Base-by-base conservation (phyloP, 768 basidiomycete genomes). In the Amanita subjunquillea region DNA sequence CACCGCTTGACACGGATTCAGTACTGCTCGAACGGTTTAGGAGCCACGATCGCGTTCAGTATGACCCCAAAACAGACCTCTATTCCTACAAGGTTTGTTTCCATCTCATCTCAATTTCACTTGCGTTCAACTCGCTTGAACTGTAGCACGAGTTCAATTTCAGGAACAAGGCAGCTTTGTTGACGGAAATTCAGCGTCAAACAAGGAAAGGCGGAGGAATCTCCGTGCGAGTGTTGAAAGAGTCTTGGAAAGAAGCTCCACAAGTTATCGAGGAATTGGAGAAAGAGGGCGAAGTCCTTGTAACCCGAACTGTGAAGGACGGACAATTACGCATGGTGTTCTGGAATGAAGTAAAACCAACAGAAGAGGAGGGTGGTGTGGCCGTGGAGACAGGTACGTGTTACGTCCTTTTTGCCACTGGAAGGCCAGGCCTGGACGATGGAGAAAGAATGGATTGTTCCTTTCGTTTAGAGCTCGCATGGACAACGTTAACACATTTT, bases 221-320 rank as follows among this genome's bases (percentile, higher is more conserved):
- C 29, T 80, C 89, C 10, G 85, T 95, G 29, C 81, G 89, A 17
- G 76, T 82, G 1, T 70, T 96, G 39, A 91, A 93, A 61, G 91
- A 95, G 63, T 85, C 87, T 12, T 96, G 92, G 91, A 87, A 89
- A 59, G 87, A 89, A 58, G 87, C 91, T 0, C 84, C 85, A 1
- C 69, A 75, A 41, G 88, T 87, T 0, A 83, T 94, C 41, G 89
- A 92, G 62, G 89, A 93, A 65, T 73, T 94, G n/a, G 90, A 91
- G 64, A 79, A 86, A 61, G 86, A 89, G 59, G 91, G 90, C 0
- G 87, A 91, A 52, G 88, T 92, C 1, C 75, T 92, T 38, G 87
- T 91, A n/a, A 93, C 87, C 15, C 76, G 91, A 42, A 88, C 88
- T 0, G 69, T 78, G 45, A 93, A 91, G 62, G 90, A 93, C 59